A percentile compares a stretch with the other conserved stretches of the same genome.
These are phyloP conservation scores for Venturia pyrina DNA, from an alignment of 2,329 filamentous ascomycete genomes.

Conservation along the genomic window DNA sequence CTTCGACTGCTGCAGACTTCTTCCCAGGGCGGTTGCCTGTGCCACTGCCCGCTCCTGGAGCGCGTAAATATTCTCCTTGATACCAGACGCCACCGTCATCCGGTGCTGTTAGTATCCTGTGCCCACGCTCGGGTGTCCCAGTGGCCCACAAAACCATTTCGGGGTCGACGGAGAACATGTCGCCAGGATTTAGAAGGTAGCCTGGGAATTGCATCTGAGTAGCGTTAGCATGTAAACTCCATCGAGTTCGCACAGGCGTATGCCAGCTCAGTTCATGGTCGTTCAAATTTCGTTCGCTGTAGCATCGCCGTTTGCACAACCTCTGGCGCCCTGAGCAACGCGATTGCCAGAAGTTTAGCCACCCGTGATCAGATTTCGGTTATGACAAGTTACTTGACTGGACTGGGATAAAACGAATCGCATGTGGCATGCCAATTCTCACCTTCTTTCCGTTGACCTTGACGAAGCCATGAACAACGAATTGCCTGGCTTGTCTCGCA, in stretches of 20 bases:
- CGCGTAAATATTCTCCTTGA: not conserved
- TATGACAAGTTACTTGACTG: not conserved
- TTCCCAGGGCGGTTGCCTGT: not conserved
- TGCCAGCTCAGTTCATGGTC: not conserved
- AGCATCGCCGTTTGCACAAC: not conserved
- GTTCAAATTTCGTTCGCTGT: too few species aligned
- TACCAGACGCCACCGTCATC: not conserved
- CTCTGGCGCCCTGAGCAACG: not conserved
- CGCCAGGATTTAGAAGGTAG: conserved; percentile 91
- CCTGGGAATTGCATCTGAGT: conserved; percentile 81
- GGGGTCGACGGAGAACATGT: conserved; percentile 93
- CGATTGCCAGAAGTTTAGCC: not conserved
- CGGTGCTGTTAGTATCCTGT: conserved; percentile 54
- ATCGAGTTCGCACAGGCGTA: not conserved
- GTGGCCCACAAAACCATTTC: conserved; percentile 84
- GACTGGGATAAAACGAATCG: not conserved
- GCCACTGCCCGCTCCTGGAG: not conserved
- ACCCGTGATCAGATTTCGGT: not conserved
- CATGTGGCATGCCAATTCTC: not conserved
- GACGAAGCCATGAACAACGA: conserved; percentile 85
- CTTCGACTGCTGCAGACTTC: not conserved
- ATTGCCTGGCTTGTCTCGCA: conserved; percentile 83
- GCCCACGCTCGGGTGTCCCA: conserved; percentile 68
- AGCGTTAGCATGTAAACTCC: not conserved
- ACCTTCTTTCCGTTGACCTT: conserved; percentile 97